Evolutionary conservation across 192 early-diverging fungal species (phyloP), one percentile per base, ranked within the genome.

Genomic region (Linnemannia exigua): DNA sequence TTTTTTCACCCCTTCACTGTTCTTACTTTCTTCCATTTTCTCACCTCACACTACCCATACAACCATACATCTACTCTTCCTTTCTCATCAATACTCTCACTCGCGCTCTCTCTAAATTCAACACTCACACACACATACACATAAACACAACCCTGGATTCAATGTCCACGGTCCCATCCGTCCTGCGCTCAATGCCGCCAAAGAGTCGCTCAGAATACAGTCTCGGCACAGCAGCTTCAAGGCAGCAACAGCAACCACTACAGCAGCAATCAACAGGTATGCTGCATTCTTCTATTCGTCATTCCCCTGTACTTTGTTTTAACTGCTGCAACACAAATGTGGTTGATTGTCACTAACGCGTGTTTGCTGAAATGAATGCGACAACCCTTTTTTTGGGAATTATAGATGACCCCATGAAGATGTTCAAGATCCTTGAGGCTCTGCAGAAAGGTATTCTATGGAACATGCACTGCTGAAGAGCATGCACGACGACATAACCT

Each of bases 401-500:
- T 35, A 14, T 76, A 86, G 84, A 86, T 77, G 84, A 86, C 67
- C 84, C 84, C 58, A 80, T 86, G 78, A 86, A 86, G 70, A 86
- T 77, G 84, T 70, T 86, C 77, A 86, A 86, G 75, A 86, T 86
- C 38, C 78, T 86, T 9, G 84, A 86, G 36, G 84, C 84, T 9
- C 71, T 86, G n/a, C 84, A 86, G 67, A 79, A 80, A 48, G 84
- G 84, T 80, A 80, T 47, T n/a, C 12, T 20, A 44, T 28, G 44
- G 22, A 28, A 28, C 36, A 31, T 16, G 47, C 36, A 66, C 15
- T 11, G 48, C 16, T 22, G 25, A 72, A 72, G n/a, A 28, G 7
- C 12, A 11, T 14, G 44, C 31, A 7, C 9, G 22, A 25, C 35
- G 17, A 38, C 22, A 46, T 17, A n/a, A 6, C 9, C 22, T 35